These are phyloP conservation scores for Gyromitra esculenta DNA, from an alignment of 2,329 filamentous ascomycete species.

Conservation along the genomic window DNA sequence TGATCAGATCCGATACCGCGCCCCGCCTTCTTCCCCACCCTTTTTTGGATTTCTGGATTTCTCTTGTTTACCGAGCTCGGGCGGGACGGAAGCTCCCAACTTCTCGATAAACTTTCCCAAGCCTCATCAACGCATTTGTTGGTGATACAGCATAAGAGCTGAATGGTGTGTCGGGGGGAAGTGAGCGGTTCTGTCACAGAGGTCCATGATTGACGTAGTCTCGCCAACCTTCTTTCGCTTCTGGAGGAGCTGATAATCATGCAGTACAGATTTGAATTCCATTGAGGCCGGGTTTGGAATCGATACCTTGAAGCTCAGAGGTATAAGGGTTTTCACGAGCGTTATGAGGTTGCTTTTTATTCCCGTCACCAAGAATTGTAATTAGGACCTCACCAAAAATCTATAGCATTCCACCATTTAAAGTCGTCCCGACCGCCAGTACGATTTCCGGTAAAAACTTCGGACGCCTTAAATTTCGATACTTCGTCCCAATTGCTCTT, in stretches of 20 bases:
- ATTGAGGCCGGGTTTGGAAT: constrained; percentile 30
- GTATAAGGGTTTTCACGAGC: constrained; percentile 36
- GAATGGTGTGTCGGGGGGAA: constrained; percentile 26
- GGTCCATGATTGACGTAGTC: constrained; percentile 43
- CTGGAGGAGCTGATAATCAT: constrained; percentile 26
- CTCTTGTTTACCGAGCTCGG: constrained; percentile 36
- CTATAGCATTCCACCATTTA: constrained; percentile 19
- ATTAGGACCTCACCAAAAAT: constrained; percentile 32
- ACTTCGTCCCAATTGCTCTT: constrained; percentile 1
- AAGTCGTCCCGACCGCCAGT: constrained; percentile 16
- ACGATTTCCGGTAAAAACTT: background rate
- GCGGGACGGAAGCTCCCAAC: constrained; percentile 39
- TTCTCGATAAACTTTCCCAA: constrained; percentile 50
- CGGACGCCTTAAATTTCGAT: background rate
- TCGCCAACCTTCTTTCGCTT: constrained; percentile 7
- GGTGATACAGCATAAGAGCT: constrained; percentile 38
- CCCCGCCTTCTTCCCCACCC: constrained; percentile 36
- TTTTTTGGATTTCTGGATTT: constrained; percentile 32
- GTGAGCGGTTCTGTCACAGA: constrained; percentile 36
- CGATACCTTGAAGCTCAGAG: constrained; percentile 10
- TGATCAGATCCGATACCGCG: constrained; percentile 23
- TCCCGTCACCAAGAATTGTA: constrained; percentile 41
- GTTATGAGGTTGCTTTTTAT: constrained; percentile 43
- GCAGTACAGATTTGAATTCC: constrained; percentile 42
- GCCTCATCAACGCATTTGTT: constrained; percentile 39